Evolutionary conservation across 2,329 filamentous ascomycete genomes (phyloP), one percentile per base, ranked within the genome.

Genomic region (Plectosphaerella plurivora): DNA sequence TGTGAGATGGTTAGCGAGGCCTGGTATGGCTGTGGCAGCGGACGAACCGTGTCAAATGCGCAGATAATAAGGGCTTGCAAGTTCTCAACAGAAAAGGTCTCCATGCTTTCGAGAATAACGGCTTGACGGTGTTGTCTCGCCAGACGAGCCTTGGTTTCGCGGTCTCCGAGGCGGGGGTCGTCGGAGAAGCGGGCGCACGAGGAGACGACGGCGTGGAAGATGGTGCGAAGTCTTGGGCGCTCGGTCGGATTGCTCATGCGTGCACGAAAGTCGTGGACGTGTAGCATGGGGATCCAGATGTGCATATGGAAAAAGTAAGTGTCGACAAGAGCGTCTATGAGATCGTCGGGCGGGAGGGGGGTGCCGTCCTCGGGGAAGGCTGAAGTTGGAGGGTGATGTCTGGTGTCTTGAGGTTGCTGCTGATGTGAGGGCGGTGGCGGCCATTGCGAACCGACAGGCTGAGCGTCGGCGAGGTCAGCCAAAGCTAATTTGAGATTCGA

Each of bases 261-360:
- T 15, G 56, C 52, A 2, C 63, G 55, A 18, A 67, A 68, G 39
- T 61, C 56, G 41, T 53, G 52, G 52, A 61, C 64, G 49, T 69
- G 68, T 10, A 70, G 50, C 49, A 71, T 68, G 5, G 67, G 68
- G 12, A 72, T 71, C 65, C 69, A 74, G 1, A 70, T 69, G 48
- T 73, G 71, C 1, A 73, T 61, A 2, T 61, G 52, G 1, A 53
- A 51, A 42, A 73, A 72, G 54, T 73, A 73, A 1, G 65, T 61
- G 2, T 68, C 65, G 14, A 69, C 60, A 8, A 70, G 56, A 6
- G 57, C 54, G 25, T 65, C 64, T 5, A 73, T 60, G 1, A 73
- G 59, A 12, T 69, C 62, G 5, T 63, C 60, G 5, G 66, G 57
- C 5, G 68, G 53, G 3, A 60, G 57, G 9, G 52, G 28, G 25